These are phyloP conservation scores for Euphorbia tirucalli DNA, from an alignment of 345 rosid species.

Conservation along the genomic window DNA sequence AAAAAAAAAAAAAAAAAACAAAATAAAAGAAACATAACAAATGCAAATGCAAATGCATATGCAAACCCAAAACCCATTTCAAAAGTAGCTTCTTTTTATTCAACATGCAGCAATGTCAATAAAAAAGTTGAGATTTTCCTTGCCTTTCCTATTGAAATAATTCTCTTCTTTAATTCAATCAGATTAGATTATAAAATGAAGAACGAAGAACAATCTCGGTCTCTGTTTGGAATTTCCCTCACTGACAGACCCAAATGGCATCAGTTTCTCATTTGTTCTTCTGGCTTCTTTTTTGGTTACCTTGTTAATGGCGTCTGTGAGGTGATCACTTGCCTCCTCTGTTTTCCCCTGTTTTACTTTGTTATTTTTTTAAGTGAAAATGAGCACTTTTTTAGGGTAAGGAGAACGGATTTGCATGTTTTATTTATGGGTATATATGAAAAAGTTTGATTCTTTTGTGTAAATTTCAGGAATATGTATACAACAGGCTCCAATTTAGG, in stretches of 20 bases:
- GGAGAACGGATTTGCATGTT: neutral
- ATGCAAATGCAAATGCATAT: too few species aligned
- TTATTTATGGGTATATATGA: neutral
- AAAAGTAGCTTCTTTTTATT: neutral
- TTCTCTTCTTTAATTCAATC: neutral
- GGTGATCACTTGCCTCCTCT: slow-evolving; percentile 37
- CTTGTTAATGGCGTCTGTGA: slow-evolving; percentile 94
- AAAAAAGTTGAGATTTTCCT: neutral
- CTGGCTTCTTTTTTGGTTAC: slow-evolving; percentile 97
- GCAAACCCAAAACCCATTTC: slow-evolving; percentile 4
- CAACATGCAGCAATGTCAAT: slow-evolving; percentile 17
- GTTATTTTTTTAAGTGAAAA: neutral
- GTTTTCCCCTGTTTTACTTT: neutral
- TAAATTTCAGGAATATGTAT: slow-evolving; percentile 77
- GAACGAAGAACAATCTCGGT: slow-evolving; percentile 57
- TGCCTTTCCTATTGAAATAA: slow-evolving; percentile 5
- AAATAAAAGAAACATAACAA: too few species aligned
- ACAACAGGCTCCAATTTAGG: slow-evolving; percentile 89
- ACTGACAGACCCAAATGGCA: slow-evolving; percentile 71
- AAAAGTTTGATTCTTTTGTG: neutral
- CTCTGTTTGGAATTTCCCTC: slow-evolving; percentile 68
- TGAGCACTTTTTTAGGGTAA: too few species aligned
- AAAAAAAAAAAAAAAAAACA: neutral
- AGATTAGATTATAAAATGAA: slow-evolving; percentile 37
- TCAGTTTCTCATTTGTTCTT: slow-evolving; percentile 81